These are phyloP conservation scores for Phlebopus sp. DNA, from an alignment of 1,284 basidiomycete species.

Conservation along the genomic window DNA sequence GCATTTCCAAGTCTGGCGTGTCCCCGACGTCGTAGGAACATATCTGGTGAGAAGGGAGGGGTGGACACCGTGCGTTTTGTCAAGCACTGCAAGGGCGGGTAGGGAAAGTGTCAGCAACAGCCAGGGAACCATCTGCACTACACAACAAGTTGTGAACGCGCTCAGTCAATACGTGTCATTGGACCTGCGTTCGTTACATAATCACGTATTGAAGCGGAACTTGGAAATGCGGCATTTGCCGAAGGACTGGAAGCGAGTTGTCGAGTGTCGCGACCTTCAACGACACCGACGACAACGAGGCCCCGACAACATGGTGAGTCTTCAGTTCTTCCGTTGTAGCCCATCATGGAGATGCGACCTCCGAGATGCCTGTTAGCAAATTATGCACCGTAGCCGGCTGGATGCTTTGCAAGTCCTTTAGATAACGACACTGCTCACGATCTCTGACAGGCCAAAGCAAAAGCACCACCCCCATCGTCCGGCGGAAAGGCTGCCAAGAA, in stretches of 20 bases:
- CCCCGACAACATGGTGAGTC: slow-evolving; percentile 33
- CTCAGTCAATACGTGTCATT: background rate
- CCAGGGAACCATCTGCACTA: slow-evolving; percentile 44
- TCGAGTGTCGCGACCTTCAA: slow-evolving; percentile 1
- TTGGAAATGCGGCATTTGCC: slow-evolving; percentile 21
- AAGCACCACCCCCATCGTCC: slow-evolving; percentile 59
- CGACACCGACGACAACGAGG: slow-evolving; percentile 29
- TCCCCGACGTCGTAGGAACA: slow-evolving; percentile 39
- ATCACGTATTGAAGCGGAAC: slow-evolving; percentile 23
- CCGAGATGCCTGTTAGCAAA: background rate
- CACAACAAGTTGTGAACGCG: background rate
- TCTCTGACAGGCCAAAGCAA: slow-evolving; percentile 62
- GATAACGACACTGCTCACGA: slow-evolving; percentile 21
- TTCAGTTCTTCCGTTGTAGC: background rate
- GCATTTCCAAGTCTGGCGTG: slow-evolving; percentile 56
- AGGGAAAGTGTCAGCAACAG: slow-evolving; percentile 39
- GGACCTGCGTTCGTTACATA: slow-evolving; percentile 18
- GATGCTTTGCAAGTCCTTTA: slow-evolving; percentile 17
- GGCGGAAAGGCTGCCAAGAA: slow-evolving; percentile 90
- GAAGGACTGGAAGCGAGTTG: background rate
- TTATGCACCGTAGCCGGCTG: slow-evolving; percentile 11
- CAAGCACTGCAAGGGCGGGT: slow-evolving; percentile 36
- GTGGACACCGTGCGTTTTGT: slow-evolving; percentile 49
- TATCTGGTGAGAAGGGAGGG: slow-evolving; percentile 49
- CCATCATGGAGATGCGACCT: background rate